Percentiles rank a stretch among this genome's conserved stretches.
phyloP scores from a whole-genome alignment of 2,329 filamentous ascomycete species.

The Epichloe glyceriae region DNA sequence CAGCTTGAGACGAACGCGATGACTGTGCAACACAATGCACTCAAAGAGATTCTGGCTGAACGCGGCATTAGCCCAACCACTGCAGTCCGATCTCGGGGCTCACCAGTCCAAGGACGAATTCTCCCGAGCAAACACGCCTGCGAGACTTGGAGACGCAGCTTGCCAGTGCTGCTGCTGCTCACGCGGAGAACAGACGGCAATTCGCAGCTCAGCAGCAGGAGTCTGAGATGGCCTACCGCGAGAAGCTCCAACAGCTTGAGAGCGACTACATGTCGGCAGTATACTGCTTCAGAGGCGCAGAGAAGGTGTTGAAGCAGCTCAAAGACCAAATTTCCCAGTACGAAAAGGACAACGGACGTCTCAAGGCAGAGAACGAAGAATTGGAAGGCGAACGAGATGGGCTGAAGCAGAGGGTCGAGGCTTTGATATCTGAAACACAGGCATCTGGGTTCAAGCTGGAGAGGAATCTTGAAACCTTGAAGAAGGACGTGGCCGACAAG shows the following conservation, averaged over 20 bases:
- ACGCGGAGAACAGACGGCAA: constrained; percentile 70
- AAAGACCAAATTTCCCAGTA: constrained; percentile 93
- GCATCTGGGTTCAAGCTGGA: constrained; percentile 57
- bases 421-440: constrained; percentile 56
- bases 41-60: constrained; percentile 86
- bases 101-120: constrained; percentile 56
- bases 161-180: constrained; percentile 59
- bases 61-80: constrained; percentile 72
- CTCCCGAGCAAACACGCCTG: constrained; percentile 68
- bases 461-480: constrained; percentile 53
- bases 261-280: constrained; percentile 97
- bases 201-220: constrained; percentile 74
- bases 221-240: constrained; percentile 77
- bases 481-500: constrained; percentile 52
- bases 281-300: constrained; percentile 94
- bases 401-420: constrained; percentile 55
- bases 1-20: constrained; percentile 92
- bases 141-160: constrained; percentile 84
- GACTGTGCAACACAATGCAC: constrained; percentile 77
- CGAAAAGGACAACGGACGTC: constrained; percentile 70
- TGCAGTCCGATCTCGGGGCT: constrained; percentile 56
- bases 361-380: constrained; percentile 65
- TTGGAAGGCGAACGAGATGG: constrained; percentile 64
- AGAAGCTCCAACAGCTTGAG: constrained; percentile 86
- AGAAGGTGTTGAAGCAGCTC: constrained; percentile 98